These are phyloP conservation scores for Nigrograna mackinnonii DNA, from an alignment of 2,329 filamentous ascomycete genomes.

Conservation along the genomic window DNA sequence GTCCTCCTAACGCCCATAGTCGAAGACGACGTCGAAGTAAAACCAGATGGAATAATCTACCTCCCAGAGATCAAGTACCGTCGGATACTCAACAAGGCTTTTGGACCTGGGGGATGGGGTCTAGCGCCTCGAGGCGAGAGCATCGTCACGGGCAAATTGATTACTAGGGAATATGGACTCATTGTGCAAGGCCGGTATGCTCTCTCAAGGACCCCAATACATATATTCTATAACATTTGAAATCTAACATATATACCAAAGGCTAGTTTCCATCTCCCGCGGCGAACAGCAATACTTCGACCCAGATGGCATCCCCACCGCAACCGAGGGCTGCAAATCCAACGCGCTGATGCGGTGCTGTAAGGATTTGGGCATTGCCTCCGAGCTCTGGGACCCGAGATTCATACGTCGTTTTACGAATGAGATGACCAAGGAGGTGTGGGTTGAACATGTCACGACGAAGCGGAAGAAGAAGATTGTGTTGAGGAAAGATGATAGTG, in stretches of 20 bases:
- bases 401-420: conserved; percentile 85
- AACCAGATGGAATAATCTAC: conserved; percentile 96
- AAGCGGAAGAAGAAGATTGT: conserved; percentile 92
- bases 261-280: conserved; percentile 87
- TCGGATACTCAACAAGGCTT: conserved; percentile 84
- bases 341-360: conserved; percentile 98
- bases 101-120: conserved; percentile 95
- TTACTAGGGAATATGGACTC: conserved; percentile 91
- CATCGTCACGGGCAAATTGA: conserved; percentile 77
- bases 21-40: conserved; percentile 86
- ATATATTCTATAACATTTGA: background rate
- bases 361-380: conserved; percentile 94
- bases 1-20: conserved; percentile 70
- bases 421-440: conserved; percentile 74
- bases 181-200: conserved; percentile 82
- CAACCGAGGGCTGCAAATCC: conserved; percentile 95
- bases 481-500: conserved; percentile 79
- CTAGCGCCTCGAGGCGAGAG: conserved; percentile 85
- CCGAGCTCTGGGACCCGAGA: conserved; percentile 93
- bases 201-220: background rate
- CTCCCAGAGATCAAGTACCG: conserved; percentile 98
- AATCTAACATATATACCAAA: conserved; percentile 43
- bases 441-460: conserved; percentile 83
- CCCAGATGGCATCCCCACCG: conserved; percentile 86
- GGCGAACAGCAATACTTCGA: conserved; percentile 95